Evolutionary conservation across 306 rosid genomes (phyloP).

Genomic region (Gastrolobium villosum): DNA sequence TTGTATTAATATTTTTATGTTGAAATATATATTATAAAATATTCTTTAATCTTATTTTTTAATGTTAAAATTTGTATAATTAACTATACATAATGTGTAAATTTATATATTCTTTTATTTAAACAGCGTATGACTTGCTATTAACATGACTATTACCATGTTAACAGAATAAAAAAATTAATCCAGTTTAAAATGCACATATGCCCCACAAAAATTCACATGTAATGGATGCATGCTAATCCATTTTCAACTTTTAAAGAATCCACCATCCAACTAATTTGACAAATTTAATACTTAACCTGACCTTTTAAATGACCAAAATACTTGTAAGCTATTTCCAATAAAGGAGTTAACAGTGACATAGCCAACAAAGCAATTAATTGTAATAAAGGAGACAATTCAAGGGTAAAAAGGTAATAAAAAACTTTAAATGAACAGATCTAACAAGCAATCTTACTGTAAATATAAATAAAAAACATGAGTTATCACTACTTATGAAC

Average conservation of each 20-base stretch:
- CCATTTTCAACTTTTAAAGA: constrained; percentile 6
- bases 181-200: too few relatives aligned
- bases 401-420: not conserved
- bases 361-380: not conserved
- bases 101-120: too few relatives aligned
- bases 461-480: constrained; percentile 18
- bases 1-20: too few relatives aligned
- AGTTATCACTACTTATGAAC: constrained; percentile 17
- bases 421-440: constrained; percentile 26
- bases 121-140: too few relatives aligned
- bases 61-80: too few relatives aligned
- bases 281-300: constrained; percentile 10
- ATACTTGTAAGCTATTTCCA: constrained; percentile 6
- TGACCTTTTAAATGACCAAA: not conserved
- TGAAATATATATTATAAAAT: too few relatives aligned
- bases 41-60: too few relatives aligned
- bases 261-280: not conserved
- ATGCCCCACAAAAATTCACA: not conserved
- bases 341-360: not conserved
- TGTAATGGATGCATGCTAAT: not conserved
- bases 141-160: too few relatives aligned
- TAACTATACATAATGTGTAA: too few relatives aligned
- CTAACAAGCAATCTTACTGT: constrained; percentile 34
- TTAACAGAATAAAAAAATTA: too few relatives aligned
- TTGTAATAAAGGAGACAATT: not conserved